Evolutionary conservation across 2,329 filamentous ascomycete genomes (phyloP), one percentile per base, ranked within the genome.

Genomic region (Ascomycota sp.): DNA sequence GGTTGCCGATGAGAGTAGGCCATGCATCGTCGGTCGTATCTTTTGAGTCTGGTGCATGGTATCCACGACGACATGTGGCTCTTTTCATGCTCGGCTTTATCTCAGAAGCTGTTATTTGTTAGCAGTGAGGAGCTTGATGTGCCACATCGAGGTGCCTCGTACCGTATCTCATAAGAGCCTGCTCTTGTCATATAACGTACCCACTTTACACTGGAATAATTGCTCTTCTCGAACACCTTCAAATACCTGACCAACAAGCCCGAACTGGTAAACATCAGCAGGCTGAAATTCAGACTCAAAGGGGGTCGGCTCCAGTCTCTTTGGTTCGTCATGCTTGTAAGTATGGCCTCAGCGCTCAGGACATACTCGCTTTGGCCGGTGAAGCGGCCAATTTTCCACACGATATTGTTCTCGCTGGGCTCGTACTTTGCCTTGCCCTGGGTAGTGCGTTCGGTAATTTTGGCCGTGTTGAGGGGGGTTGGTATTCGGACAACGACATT

Each of bases 371-470:
- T 86, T 57, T 93, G 83, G n/a, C 89, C 89, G 0, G 84, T 89
- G 57, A 98, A 98, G n/a, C 89, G 71, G 9, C 84, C 78, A 43
- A 98, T 95, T 66, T 93, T 95, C 89, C 89, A 98, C 9, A 95
- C 78, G 41, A 98, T 95, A 49, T 86, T 82, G 62, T 98, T 98
- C 51, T 93, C 84, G 41, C 84, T 80, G 0, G 89, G 91, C 57
- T 98, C 91, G 56, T 98, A 98, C 57, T 93, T 95, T 37, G 89
- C 89, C 52, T 93, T 92, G 38, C 89, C 91, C 56, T 95, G 84
- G 2, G 79, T 89, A 39, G 84, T 91, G 33, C 89, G 73, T 57
- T 93, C 83, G 1, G 76, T 86, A 39, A 92, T 93, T 50, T 77
- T 77, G 31, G 89, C 89, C 2, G 91, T 95, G 59, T 98, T 98